Base-by-base conservation (phyloP, 2,329 filamentous ascomycete species). In the Podosphaera fusca region DNA sequence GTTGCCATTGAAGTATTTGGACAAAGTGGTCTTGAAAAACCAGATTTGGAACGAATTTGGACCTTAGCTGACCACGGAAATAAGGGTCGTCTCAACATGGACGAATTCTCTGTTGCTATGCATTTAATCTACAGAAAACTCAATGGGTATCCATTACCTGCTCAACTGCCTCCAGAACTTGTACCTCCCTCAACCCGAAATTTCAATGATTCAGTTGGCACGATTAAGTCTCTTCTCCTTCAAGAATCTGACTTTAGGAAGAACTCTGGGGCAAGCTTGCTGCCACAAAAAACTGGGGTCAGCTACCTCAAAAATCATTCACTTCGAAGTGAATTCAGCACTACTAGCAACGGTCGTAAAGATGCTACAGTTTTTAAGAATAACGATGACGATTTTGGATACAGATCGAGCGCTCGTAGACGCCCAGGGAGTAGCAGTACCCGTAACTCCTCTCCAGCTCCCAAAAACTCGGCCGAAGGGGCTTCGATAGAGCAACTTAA, bases 51-150 rank as follows among this genome's bases (percentile, higher is more conserved):
- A 70, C 79, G 84, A 36, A 82, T 96, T 55, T 98, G 92, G 92
- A 96, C 92, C 8, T 74, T 98, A 58, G 84, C 90, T 2, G 92
- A 98, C 67, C 84, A 89, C 36, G 84, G 89, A 61, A 95, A 98
- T 70, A 92, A 92, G 69, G 92, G 92, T 21, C 84, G 89, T 57
- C 77, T 98, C 35, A 89, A 98, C 65, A 79, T 96, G 65, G 92
- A 98, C 67, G 92, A 98, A 67, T 98, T 98, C 67, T 89, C 92
- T 7, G 90, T 98, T 56, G 88, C 89, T 8, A 98, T 98, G 92
- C 92, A 98, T 76, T 73, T 98, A 70, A 98, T 98, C 65, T 98
- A 98, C 72, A 80, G 92, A 64, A 95, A 94, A 68, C 77, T 98
- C 56, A 96, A 98, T 65, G 90, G 90, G 40, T 96, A 96, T 66